These are phyloP conservation scores for Carallia brachiata DNA, from an alignment of 345 rosid species.

Conservation along the genomic window DNA sequence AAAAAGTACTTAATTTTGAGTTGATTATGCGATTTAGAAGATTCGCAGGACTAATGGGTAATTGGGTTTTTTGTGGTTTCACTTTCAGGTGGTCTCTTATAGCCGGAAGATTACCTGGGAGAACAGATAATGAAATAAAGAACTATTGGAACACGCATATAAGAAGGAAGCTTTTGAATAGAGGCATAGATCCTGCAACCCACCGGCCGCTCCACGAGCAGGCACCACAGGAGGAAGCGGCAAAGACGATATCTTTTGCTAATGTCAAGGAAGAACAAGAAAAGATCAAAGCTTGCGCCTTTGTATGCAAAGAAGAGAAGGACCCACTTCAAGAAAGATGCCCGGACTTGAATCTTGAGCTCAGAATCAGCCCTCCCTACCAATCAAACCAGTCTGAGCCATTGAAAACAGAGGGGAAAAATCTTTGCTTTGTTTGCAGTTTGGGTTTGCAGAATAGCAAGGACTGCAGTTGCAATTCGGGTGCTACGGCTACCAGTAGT, in stretches of 20 bases:
- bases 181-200: conserved; percentile 75
- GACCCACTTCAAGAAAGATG: conserved; percentile 36
- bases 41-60: not conserved
- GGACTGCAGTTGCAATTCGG: conserved; percentile 45
- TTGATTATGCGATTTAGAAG: not conserved
- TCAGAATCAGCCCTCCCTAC: conserved; percentile 76
- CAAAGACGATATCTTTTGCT: conserved; percentile 38
- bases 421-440: conserved; percentile 47
- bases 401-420: conserved; percentile 20
- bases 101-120: conserved; percentile 76
- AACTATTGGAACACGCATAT: conserved; percentile 89
- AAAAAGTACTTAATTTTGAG: not conserved
- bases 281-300: not conserved
- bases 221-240: conserved; percentile 14
- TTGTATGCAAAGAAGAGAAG: conserved; percentile 15
- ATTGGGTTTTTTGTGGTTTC: not conserved
- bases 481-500: conserved; percentile 3
- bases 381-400: conserved; percentile 25
- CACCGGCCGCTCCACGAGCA: conserved; percentile 57
- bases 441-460: conserved; percentile 53
- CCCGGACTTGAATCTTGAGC: conserved; percentile 84
- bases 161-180: conserved; percentile 70
- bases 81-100: conserved; percentile 80
- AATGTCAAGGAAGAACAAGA: conserved; percentile 24
- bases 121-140: conserved; percentile 84